A percentile compares a stretch with the other conserved stretches of the same genome.
These are phyloP conservation scores for Ustilago shanxiensis DNA, from an alignment of 1,284 basidiomycete species.

Conservation along the genomic window DNA sequence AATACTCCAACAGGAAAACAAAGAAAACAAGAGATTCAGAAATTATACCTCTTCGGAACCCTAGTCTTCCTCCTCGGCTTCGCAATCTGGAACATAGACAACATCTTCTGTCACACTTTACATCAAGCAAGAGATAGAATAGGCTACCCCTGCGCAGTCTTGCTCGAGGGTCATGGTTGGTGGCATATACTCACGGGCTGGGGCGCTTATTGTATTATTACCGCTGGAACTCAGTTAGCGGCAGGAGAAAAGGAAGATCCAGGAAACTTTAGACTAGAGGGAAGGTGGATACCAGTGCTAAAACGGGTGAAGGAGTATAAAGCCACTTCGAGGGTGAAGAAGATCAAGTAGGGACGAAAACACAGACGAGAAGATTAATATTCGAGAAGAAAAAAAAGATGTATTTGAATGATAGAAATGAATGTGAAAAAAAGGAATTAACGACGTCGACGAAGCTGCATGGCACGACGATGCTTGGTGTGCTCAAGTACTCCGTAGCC, in stretches of 20 bases:
- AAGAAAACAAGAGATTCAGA: conserved; percentile 22
- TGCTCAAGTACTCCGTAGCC: not conserved
- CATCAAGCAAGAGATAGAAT: conserved; percentile 42
- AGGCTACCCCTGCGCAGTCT: conserved; percentile 57
- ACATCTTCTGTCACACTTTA: conserved; percentile 72
- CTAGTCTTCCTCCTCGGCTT: conserved; percentile 71
- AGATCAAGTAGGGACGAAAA: conserved; percentile 4
- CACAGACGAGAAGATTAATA: not conserved
- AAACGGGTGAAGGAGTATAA: conserved; percentile 38
- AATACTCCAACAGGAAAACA: too few relatives aligned
- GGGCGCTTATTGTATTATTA: conserved; percentile 72
- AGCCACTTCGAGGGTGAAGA: not conserved
- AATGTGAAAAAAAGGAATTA: not conserved
- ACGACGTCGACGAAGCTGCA: conserved; percentile 19
- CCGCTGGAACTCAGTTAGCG: conserved; percentile 50
- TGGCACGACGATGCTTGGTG: conserved; percentile 21
- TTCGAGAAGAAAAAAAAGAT: not conserved
- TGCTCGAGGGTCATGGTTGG: conserved; percentile 69
- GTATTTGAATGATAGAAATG: not conserved
- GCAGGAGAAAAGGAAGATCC: conserved; percentile 54
- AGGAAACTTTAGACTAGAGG: conserved; percentile 39
- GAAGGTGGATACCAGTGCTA: conserved; percentile 38
- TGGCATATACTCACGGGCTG: conserved; percentile 74
- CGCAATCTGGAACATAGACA: conserved; percentile 74
- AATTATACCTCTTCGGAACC: conserved; percentile 41